Evolutionary conservation across 225 moss, liverwort and hornwort species (phyloP).

Genomic region (Pseudisothecium myosuroides): DNA sequence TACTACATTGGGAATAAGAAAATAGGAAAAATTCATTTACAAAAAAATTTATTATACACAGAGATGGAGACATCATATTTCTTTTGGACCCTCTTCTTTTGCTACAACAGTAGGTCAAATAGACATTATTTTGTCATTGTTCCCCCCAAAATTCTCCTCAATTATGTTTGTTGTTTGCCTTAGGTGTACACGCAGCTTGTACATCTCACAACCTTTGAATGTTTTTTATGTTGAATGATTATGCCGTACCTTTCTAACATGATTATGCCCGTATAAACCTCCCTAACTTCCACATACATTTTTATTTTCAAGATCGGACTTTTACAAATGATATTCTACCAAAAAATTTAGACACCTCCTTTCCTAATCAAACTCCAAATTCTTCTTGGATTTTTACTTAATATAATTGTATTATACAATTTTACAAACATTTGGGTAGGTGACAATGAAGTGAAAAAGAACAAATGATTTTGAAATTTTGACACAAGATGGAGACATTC

Average conservation of each 20-base stretch:
- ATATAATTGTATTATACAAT: background rate
- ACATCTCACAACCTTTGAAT: background rate
- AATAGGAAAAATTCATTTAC: background rate
- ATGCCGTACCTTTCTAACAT: accelerated
- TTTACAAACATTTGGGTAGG: too few relatives aligned
- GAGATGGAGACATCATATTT: background rate
- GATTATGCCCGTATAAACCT: accelerated
- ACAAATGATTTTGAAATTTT: too few relatives aligned
- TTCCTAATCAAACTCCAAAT: background rate
- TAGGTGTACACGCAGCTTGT: accelerated
- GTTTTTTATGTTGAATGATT: background rate
- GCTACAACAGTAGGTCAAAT: too few relatives aligned
- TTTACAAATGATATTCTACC: background rate
- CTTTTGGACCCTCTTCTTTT: accelerated
- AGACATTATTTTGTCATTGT: background rate
- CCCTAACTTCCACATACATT: background rate
- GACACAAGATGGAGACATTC: too few relatives aligned
- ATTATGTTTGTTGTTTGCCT: accelerated
- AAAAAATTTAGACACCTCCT: background rate
- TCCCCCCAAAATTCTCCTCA: background rate
- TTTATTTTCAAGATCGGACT: accelerated
- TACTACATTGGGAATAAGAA: accelerated
- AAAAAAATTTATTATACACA: background rate
- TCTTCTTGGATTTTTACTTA: background rate
- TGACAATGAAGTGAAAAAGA: too few relatives aligned